A percentile compares a stretch with the other conserved stretches of the same genome.
phyloP scores from a whole-genome alignment of 257 asterid species.

The Dorcoceras hygrometricum region DNA sequence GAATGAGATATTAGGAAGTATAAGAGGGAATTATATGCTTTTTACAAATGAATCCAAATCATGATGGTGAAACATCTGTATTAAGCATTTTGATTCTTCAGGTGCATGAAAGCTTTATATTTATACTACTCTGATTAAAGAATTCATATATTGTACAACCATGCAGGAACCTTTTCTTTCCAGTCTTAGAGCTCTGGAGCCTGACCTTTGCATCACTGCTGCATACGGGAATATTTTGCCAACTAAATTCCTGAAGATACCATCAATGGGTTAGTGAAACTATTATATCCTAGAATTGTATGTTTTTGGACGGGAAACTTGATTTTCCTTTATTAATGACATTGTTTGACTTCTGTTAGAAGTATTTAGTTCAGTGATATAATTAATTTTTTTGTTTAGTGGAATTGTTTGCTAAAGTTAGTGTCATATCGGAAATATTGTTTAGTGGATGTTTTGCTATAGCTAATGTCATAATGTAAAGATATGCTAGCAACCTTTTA shows the following conservation, averaged over 20 bases:
- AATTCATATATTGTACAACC: constrained; percentile 7
- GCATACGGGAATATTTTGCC: constrained; percentile 97
- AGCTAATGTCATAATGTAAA: not conserved
- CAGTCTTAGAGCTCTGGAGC: constrained; percentile 65
- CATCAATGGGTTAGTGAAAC: constrained; percentile 72
- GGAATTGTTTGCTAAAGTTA: not conserved
- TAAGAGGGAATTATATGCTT: not conserved
- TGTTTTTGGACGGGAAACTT: not conserved
- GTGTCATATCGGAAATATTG: too few species aligned
- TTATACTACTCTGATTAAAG: constrained; percentile 1
- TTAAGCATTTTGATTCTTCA: constrained; percentile 8
- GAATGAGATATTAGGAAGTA: not conserved
- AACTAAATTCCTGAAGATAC: constrained; percentile 73
- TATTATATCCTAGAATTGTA: not conserved
- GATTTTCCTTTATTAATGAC: not conserved
- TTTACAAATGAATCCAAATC: not conserved
- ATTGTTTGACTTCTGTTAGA: too few species aligned
- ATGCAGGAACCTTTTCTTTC: constrained; percentile 74
- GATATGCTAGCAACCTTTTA: not conserved
- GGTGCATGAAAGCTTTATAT: constrained; percentile 8
- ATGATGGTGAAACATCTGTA: not conserved
- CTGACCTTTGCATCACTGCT: constrained; percentile 93
- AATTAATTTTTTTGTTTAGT: too few species aligned
- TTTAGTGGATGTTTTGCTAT: too few species aligned
- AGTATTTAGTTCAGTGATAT: not conserved